Conservation (phyloP, 306 rosid species). For the Gillenia trifoliata region DNA sequence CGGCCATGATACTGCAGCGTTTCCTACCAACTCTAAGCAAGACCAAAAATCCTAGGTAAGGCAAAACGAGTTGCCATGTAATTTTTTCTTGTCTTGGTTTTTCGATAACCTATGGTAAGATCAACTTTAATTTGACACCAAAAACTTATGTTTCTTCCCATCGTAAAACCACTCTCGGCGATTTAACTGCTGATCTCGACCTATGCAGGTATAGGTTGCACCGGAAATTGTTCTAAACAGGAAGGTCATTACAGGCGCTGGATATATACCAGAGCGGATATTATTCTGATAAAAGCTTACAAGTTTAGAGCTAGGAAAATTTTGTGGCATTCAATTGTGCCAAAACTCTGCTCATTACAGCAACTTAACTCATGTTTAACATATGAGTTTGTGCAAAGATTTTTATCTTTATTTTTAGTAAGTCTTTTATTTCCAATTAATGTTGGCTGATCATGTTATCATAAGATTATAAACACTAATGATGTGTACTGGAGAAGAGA, state of each 20-base stretch:
- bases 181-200: conserved; percentile 18
- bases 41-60: conserved; percentile 70
- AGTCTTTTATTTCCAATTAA: too few relatives aligned
- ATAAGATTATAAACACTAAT: too few relatives aligned
- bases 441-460: too few relatives aligned
- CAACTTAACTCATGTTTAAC: not conserved
- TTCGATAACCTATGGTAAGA: not conserved
- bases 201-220: conserved; percentile 79
- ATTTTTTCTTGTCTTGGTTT: not conserved
- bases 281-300: conserved; percentile 31
- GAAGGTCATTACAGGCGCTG: conserved; percentile 65
- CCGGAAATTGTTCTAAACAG: conserved; percentile 64
- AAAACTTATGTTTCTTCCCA: conserved; percentile 17
- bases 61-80: not conserved
- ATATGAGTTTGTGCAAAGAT: not conserved
- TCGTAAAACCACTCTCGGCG: not conserved
- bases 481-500: too few relatives aligned
- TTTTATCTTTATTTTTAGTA: too few relatives aligned
- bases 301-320: conserved; percentile 1
- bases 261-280: conserved; percentile 72
- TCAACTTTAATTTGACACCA: not conserved
- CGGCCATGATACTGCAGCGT: conserved; percentile 47
- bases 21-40: conserved; percentile 60
- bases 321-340: not conserved
- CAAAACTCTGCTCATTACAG: not conserved